Percentiles rank a stretch among this genome's conserved stretches.
Conservation (phyloP, 768 basidiomycete species). For the Russula dissimulans region DNA sequence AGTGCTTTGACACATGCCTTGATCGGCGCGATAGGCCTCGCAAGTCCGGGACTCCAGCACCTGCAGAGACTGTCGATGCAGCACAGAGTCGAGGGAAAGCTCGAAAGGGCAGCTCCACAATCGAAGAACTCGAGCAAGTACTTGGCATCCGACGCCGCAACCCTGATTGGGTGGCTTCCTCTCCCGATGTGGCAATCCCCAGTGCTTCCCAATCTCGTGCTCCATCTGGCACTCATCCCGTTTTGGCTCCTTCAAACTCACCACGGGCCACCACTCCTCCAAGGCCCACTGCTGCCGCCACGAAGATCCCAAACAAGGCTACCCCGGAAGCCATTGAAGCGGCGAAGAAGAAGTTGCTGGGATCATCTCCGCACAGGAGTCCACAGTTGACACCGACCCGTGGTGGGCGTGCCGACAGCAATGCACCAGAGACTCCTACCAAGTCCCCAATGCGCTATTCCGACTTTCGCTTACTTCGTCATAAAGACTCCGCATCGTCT, state of each 20-base stretch:
- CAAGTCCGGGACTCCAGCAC: slow-evolving; percentile 24
- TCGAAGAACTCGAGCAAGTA: slow-evolving; percentile 28
- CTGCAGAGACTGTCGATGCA: slow-evolving; percentile 28
- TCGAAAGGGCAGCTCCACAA: slow-evolving; percentile 27
- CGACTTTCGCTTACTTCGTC: slow-evolving; percentile 11
- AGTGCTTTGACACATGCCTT: slow-evolving; percentile 74
- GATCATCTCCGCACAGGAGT: slow-evolving; percentile 23
- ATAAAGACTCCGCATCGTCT: slow-evolving; percentile 12
- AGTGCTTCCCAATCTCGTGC: neutral
- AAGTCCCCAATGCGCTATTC: slow-evolving; percentile 11
- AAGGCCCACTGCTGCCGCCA: neutral
- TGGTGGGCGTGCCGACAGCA: neutral
- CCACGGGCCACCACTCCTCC: neutral
- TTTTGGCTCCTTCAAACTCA: neutral
- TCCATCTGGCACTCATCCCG: neutral
- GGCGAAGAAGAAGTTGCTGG: slow-evolving; percentile 51
- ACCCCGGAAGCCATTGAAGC: slow-evolving; percentile 48
- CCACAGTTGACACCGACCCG: slow-evolving; percentile 8
- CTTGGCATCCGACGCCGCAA: slow-evolving; percentile 27
- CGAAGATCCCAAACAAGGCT: slow-evolving; percentile 22
- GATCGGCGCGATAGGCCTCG: slow-evolving; percentile 35
- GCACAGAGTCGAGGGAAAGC: slow-evolving; percentile 19
- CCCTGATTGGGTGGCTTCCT: slow-evolving; percentile 1
- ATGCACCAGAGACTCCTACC: slow-evolving; percentile 5
- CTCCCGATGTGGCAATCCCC: neutral